Evolutionary conservation across 768 basidiomycete genomes (phyloP), one percentile per base, ranked within the genome.

Genomic region (Cystobasidium onofrii): DNA sequence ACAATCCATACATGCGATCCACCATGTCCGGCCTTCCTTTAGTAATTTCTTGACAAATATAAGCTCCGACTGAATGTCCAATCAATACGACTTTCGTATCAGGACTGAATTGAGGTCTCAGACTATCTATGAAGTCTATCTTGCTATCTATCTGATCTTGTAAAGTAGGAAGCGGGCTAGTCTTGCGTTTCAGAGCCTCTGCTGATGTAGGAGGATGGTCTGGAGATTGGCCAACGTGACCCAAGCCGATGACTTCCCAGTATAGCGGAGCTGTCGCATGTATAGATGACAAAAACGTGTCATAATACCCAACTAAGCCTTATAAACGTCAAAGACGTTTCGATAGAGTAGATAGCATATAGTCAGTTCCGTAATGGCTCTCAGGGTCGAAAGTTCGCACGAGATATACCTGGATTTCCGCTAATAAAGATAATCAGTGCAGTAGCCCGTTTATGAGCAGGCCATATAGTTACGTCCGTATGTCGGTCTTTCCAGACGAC

Each of bases 21-120:
- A 54, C 17, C 13, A 29, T 15, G 13, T 55, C 50, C 18, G 66
- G 46, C 33, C 66, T 52, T 33, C 18, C 2, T 25, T 54, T 70
- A 6, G 52, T 55, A 7, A 70, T 50, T 50, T 70, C 66, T 31
- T 70, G 66, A 54, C 66, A 70, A 34, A 70, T 70, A 46, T 70
- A 70, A 3, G 66, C 66, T 33, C 66, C 66, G 3, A 70, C 66
- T 4, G 66, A 70, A 55, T 70, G 66, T 3, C 66, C 66, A 23
- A 70, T 50, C 17, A 70, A 27, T 31, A 52, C 33, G n/a, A 70
- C 18, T 41, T 55, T 50, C 17, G 36, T 46, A 17, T 70, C 39
- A 4, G 13, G n/a, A 31, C 27, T 25, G 27, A 52, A 70, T 55
- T 52, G 25, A 55, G 20, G 27, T n/a, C 66, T 3, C 20, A 70